phyloP scores from a whole-genome alignment of 805 yeast genomes.

The Cyberlindnera maritima region DNA sequence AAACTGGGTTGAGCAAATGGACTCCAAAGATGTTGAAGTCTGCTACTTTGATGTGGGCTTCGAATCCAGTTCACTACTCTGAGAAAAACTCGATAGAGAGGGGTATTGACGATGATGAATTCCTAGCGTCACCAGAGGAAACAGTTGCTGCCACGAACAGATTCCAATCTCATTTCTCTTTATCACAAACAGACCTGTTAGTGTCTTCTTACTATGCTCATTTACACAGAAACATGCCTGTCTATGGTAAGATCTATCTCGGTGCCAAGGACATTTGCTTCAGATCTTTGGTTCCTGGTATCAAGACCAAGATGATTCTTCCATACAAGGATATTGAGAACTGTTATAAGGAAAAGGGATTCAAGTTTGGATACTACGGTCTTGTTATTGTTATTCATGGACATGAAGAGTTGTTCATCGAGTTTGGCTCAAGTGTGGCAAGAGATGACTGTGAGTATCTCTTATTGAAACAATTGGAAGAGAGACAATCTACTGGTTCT shows the following conservation, averaged over 20 bases:
- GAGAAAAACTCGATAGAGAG: conserved; percentile 37
- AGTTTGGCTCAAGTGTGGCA: conserved; percentile 59
- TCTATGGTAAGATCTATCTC: conserved; percentile 79
- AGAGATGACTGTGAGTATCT: conserved; percentile 72
- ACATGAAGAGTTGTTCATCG: conserved; percentile 73
- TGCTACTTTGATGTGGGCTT: conserved; percentile 49
- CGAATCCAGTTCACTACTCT: conserved; percentile 59
- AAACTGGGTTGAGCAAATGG: conserved; percentile 14
- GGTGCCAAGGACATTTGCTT: conserved; percentile 73
- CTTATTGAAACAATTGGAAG: conserved; percentile 49
- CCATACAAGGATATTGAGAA: conserved; percentile 74
- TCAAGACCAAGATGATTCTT: conserved; percentile 74
- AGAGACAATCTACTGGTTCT: conserved; percentile 10
- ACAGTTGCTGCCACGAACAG: conserved; percentile 49
- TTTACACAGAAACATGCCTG: conserved; percentile 67
- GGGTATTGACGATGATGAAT: conserved; percentile 45
- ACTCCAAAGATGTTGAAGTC: conserved; percentile 25
- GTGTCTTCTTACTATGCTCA: conserved; percentile 70
- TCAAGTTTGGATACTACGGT: conserved; percentile 67
- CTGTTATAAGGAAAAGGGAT: conserved; percentile 64
- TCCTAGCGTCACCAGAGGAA: conserved; percentile 42
- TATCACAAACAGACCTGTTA: conserved; percentile 49
- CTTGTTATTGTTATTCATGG: conserved; percentile 68
- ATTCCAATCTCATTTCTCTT: conserved; percentile 64
- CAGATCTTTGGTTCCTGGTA: conserved; percentile 74